phyloP scores from a whole-genome alignment of 352 stramenopile species.

The Pythium myriotylum region DNA sequence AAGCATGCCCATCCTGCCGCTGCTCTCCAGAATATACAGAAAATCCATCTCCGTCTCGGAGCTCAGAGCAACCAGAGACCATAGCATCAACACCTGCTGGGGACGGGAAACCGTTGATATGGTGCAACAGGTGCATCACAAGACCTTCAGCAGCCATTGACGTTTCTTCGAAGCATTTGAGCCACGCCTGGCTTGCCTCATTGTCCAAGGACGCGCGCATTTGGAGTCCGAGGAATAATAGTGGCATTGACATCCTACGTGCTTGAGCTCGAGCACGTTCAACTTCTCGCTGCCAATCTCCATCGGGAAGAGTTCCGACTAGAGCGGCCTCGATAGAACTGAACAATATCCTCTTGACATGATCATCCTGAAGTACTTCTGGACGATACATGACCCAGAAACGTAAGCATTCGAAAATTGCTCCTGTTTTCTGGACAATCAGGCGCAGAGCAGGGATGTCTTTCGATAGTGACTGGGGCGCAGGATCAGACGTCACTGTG shows the following conservation, averaged over 20 bases:
- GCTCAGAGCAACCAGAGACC: slow-evolving; percentile 77
- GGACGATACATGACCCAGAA: slow-evolving; percentile 86
- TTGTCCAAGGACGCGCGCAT: slow-evolving; percentile 83
- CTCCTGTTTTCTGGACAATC: slow-evolving; percentile 83
- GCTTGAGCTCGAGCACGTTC: slow-evolving; percentile 65
- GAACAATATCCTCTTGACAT: slow-evolving; percentile 87
- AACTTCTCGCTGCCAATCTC: slow-evolving; percentile 82
- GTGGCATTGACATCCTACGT: slow-evolving; percentile 75
- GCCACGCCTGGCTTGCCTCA: slow-evolving; percentile 66
- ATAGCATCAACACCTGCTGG: slow-evolving; percentile 85
- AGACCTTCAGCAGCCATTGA: slow-evolving; percentile 79
- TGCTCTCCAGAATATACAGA: slow-evolving; percentile 16
- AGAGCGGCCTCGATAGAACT: slow-evolving; percentile 83
- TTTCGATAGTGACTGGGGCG: slow-evolving; percentile 18
- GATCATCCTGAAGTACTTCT: slow-evolving; percentile 70
- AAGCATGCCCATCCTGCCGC: slow-evolving; percentile 30
- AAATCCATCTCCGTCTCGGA: slow-evolving; percentile 43
- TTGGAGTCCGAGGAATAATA: slow-evolving; percentile 83
- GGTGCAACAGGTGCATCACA: slow-evolving; percentile 84
- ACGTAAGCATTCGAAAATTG: slow-evolving; percentile 85
- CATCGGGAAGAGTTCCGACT: slow-evolving; percentile 77
- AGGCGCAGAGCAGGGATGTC: slow-evolving; percentile 71
- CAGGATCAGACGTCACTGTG: slow-evolving; percentile 1
- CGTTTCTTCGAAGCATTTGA: slow-evolving; percentile 87
- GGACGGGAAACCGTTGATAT: slow-evolving; percentile 86